Base-by-base conservation (phyloP, 1,284 basidiomycete species). In the Psilocybe mexicana region DNA sequence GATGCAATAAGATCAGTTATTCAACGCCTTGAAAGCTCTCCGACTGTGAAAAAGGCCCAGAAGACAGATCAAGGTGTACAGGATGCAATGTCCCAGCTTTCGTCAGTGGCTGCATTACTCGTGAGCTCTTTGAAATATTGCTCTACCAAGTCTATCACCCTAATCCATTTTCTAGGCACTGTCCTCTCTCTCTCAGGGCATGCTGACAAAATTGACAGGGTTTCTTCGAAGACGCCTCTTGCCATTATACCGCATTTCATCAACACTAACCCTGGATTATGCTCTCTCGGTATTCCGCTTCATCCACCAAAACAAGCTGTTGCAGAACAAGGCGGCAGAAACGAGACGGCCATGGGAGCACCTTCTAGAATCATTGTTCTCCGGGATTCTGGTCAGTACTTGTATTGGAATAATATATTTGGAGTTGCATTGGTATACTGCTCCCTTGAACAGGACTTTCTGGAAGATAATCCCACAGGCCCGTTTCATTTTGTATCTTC, bases 381-480 rank as follows among this genome's bases (percentile, higher is more conserved):
- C 79, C 1, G 79, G 79, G 2, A 59, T 82, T 44, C 65, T 80
- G 54, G 78, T 81, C 59, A 61, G 72, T 46, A 12, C 4, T 18
- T 38, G 46, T 11, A n/a, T 6, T 46, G 46, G 5, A 28, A 18
- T 18, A 18, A 18, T 18, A 18, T 18, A 18, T 18, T 18, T 18
- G 18, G 18, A 18, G 18, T 18, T 48, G 18, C 51, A 7, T 26
- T 52, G 11, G 43, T 2, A 14, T 48, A 12, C n/a, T 44, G 23
- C 25, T 43, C 6, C 10, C 28, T 35, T 33, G 23, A 6, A 33
- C 44, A 67, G 66, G 66, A 67, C 43, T 61, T 63, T 43, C 54
- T 67, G 10, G 66, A 67, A 11, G 59, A 63, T 18, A 44, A 59
- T 23, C 26, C 43, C 25, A 61, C 47, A 26, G 54, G 62, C 61